Evolutionary conservation across 768 basidiomycete species (phyloP).

Genomic region (Zangia roseola): DNA sequence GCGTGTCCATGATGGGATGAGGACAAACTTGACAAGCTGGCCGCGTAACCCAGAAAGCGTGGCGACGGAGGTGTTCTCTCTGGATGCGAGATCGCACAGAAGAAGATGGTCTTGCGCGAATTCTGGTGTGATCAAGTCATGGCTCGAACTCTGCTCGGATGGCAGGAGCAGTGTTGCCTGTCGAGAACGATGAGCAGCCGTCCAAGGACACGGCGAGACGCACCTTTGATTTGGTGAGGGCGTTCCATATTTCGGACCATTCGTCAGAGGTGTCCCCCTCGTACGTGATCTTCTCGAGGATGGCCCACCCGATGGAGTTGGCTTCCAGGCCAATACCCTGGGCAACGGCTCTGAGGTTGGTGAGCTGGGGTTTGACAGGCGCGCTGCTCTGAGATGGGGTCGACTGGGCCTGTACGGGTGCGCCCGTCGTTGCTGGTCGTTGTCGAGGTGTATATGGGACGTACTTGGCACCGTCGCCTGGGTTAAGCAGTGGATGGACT

Average conservation of each 20-base stretch:
- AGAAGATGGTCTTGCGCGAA: conserved; percentile 83
- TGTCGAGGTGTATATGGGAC: conserved; percentile 79
- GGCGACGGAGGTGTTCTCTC: conserved; percentile 52
- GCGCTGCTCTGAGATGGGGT: conserved; percentile 56
- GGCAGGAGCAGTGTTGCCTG: conserved; percentile 85
- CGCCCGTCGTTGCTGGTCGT: conserved; percentile 48
- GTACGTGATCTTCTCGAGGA: conserved; percentile 67
- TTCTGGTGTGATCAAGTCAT: conserved; percentile 62
- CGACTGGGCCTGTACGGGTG: conserved; percentile 25
- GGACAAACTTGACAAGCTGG: conserved; percentile 54
- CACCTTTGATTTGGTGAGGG: conserved; percentile 67
- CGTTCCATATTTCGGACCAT: conserved; percentile 70
- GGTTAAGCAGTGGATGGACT: conserved; percentile 67
- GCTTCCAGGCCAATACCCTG: conserved; percentile 66
- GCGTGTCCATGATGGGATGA: conserved; percentile 27
- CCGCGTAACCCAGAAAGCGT: conserved; percentile 87
- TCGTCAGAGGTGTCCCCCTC: conserved; percentile 52
- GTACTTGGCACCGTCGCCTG: conserved; percentile 47
- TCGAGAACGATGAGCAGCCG: conserved; percentile 1
- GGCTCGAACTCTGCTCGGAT: conserved; percentile 50
- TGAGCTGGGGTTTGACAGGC: conserved; percentile 65
- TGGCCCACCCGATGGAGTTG: conserved; percentile 69
- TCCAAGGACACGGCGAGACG: conserved; percentile 16
- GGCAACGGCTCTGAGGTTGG: conserved; percentile 71
- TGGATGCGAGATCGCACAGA: conserved; percentile 54